phyloP scores from a whole-genome alignment of 768 basidiomycete genomes.

The Xerocomus brunneocitrinus region DNA sequence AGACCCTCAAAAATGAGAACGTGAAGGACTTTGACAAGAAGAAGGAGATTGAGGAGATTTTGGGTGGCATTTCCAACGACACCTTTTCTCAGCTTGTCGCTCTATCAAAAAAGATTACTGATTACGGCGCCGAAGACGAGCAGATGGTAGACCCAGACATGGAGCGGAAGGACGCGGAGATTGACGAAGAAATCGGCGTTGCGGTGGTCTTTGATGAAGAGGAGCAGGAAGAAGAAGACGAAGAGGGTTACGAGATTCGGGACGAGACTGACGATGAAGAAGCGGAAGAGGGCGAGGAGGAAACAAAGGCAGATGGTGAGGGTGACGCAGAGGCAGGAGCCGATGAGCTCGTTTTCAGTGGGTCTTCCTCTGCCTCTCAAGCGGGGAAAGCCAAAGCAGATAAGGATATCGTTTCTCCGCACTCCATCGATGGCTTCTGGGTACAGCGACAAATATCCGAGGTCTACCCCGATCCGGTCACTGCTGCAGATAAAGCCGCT shows the following conservation, averaged over 20 bases:
- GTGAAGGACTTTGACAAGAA: constrained; percentile 98
- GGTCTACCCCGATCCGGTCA: constrained; percentile 90
- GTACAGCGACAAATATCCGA: constrained; percentile 91
- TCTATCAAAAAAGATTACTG: constrained; percentile 92
- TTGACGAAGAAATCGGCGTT: constrained; percentile 96
- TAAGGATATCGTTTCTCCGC: constrained; percentile 81
- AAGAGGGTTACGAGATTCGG: constrained; percentile 80
- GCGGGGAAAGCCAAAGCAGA: constrained; percentile 52
- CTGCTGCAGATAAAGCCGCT: constrained; percentile 86
- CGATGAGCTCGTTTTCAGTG: constrained; percentile 78
- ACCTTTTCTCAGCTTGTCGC: constrained; percentile 77
- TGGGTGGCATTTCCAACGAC: constrained; percentile 65
- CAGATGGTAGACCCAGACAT: constrained; percentile 70
- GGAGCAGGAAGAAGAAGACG: constrained; percentile 90
- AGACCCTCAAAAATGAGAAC: constrained; percentile 81
- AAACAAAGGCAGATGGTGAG: constrained; percentile 39
- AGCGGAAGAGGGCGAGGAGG: constrained; percentile 51
- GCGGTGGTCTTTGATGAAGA: constrained; percentile 98
- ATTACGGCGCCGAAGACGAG: constrained; percentile 89
- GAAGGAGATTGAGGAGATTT: constrained; percentile 79
- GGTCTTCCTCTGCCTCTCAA: constrained; percentile 46
- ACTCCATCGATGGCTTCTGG: constrained; percentile 96
- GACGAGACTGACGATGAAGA: constrained; percentile 79
- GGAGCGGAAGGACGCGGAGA: constrained; percentile 80
- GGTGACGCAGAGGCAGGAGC: constrained; percentile 47